Evolutionary conservation across 352 stramenopile genomes (phyloP), one percentile per base, ranked within the genome.

Genomic region (Aphanomyces astaci): DNA sequence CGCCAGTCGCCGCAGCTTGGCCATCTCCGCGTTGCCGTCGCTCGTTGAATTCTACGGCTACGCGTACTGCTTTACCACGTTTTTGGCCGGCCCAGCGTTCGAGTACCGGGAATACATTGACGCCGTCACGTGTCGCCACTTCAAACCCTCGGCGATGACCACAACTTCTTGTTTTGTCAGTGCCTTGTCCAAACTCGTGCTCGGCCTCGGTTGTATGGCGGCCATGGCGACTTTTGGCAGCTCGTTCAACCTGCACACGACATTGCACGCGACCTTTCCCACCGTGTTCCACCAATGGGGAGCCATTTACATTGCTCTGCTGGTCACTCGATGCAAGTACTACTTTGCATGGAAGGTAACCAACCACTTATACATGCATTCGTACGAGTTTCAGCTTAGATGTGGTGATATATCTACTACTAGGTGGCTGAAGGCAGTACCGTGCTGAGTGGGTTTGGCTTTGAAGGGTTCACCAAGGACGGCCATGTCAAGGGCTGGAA

Each of bases 21-120:
- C 92, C 0, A 78, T 98, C 30, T 74, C 76, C 10, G 54, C 87
- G 64, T 64, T 98, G 27, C 95, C 96, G 40, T 88, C 84, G 39
- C 74, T 97, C 17, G 73, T 99, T 45, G 94, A 98, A 74, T 99
- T 96, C 78, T 84, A 98, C 32, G 95, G 94, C 55, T 99, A 96
- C 78, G 92, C 97, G 17, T 99, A 98, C 80, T 96, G 92, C 82
- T 98, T 98, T 76, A 90, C 94, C 30, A 97, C 89, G 45, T 92
- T 98, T 71, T 75, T 99, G 17, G 93, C 93, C 3, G 95, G 96
- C 10, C 96, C 96, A 36, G 93, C 92, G 1, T 98, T 97, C 55
- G 96, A 98, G 72, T 98, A 96, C 76, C 86, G 79, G n/a, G 90
- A 94, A 59, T 99, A 98, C 75, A 72, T 82, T 4, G 75, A 95